A percentile compares a stretch with the other conserved stretches of the same genome.
These are phyloP conservation scores for Heterobasidion annosum DNA, from an alignment of 1,284 basidiomycete genomes.

Conservation along the genomic window DNA sequence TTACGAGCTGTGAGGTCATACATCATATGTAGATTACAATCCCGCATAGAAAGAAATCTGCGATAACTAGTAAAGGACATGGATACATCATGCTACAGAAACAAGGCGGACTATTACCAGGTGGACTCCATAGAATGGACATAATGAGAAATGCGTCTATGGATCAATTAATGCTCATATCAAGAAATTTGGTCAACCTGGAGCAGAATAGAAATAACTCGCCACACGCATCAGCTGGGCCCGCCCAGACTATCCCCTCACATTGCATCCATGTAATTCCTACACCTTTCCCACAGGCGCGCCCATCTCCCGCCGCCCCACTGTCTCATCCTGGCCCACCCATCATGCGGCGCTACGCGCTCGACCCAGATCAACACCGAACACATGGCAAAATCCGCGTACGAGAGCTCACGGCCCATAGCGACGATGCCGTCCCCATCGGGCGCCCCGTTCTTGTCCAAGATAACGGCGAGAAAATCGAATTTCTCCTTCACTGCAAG, in stretches of 20 bases:
- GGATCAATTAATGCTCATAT: no score
- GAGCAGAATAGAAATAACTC: no score
- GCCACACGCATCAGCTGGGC: background rate
- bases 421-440: slow-evolving; percentile 53
- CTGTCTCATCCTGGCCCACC: slow-evolving; percentile 48
- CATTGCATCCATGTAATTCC: slow-evolving; percentile 52
- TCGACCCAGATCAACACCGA: slow-evolving; percentile 65
- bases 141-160: no score
- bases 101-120: no score
- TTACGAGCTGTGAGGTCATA: no score
- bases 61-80: no score
- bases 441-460: slow-evolving; percentile 51
- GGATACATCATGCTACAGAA: no score
- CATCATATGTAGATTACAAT: no score
- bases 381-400: slow-evolving; percentile 64
- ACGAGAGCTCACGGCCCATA: slow-evolving; percentile 55
- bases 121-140: no score
- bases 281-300: slow-evolving; percentile 48
- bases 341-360: slow-evolving; percentile 55
- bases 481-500: slow-evolving; percentile 53
- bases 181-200: no score
- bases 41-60: no score
- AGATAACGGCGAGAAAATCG: slow-evolving; percentile 47
- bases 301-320: slow-evolving; percentile 62
- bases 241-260: slow-evolving; percentile 11